Conservation (phyloP, 2,329 filamentous ascomycete genomes). For the Stemphylium vesicarium region DNA sequence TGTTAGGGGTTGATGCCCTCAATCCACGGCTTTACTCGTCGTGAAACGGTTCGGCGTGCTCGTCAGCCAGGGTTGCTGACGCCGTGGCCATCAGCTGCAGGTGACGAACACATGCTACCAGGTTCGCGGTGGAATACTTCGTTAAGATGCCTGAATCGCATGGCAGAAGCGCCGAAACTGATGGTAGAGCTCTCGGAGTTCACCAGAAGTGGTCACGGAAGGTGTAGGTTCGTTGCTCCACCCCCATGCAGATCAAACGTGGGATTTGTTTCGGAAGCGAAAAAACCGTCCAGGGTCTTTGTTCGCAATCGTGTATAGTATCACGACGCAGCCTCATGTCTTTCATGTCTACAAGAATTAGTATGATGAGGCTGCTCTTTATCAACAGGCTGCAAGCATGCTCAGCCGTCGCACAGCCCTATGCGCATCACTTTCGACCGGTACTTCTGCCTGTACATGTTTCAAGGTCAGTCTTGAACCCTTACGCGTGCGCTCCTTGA, state of each 20-base stretch:
- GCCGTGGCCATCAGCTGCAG: constrained; percentile 23
- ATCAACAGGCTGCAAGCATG: too few relatives aligned
- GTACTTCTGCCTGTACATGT: background rate
- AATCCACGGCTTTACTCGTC: constrained; percentile 12
- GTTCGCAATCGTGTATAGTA: background rate
- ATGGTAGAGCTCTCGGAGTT: background rate
- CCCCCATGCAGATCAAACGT: background rate
- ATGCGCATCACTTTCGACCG: background rate
- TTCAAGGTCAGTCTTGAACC: constrained; percentile 3
- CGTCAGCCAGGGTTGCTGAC: constrained; percentile 24
- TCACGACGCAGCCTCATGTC: too few relatives aligned
- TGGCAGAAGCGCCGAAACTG: background rate
- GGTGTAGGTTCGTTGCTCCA: background rate
- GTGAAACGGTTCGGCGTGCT: constrained; percentile 23
- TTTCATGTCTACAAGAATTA: too few relatives aligned
- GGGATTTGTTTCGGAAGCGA: constrained; percentile 1
- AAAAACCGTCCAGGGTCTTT: background rate
- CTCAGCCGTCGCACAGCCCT: too few relatives aligned
- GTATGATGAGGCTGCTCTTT: too few relatives aligned
- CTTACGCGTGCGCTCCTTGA: background rate
- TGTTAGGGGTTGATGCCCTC: constrained; percentile 6
- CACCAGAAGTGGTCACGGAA: background rate
- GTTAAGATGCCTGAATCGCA: background rate
- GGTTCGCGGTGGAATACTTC: background rate
- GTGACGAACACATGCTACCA: constrained; percentile 10